Base-by-base conservation (phyloP, 179 eudicot genomes). In the Corrigiola litoralis region DNA sequence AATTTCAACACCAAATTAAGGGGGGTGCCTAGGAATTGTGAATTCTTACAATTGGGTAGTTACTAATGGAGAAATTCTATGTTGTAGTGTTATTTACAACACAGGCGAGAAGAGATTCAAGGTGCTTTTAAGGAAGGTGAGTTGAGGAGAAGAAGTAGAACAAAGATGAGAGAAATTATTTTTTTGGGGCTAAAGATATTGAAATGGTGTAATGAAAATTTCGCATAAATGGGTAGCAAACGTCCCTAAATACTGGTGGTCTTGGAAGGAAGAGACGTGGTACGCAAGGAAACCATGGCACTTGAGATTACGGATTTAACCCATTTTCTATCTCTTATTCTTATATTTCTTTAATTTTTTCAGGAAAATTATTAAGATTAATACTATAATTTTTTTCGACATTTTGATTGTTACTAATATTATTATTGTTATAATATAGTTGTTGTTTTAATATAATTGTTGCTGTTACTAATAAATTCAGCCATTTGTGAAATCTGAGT, bases 161-260 rank as follows among this genome's bases (percentile, higher is more conserved):
- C 12, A 58, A 58, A 11, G 33, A 50, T 50, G n/a, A n/a, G n/a
- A n/a, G n/a, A n/a, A n/a, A n/a, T n/a, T n/a, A 28, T 0, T 34
- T 34, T 50, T 75, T 28, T 33, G 48, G 67, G 46, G 51, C 20
- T 58, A 4, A 24, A 42, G 40, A 58, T 57, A 66, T 47, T 40
- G 47, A 74, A 66, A 62, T 41, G 70, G 70, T 74, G 42, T 32
- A 64, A 66, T 70, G 61, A 65, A 71, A 75, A 67, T 41, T 40
- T 38, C 55, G 73, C 41, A 75, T 36, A 53, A 63, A 38, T 49
- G 45, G 68, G 71, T 60, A 63, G 54, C 4, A 63, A 28, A 51
- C 51, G 38, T 32, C 73, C 71, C 77, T 79, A 71, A 68, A 79
- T 79, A 75, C 75, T 75, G 62, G 71, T 67, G 37, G 21, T 63